Percentiles rank a stretch among this genome's conserved stretches.
phyloP scores from a whole-genome alignment of 768 basidiomycete genomes.

The Coprinellus aureogranulatus region DNA sequence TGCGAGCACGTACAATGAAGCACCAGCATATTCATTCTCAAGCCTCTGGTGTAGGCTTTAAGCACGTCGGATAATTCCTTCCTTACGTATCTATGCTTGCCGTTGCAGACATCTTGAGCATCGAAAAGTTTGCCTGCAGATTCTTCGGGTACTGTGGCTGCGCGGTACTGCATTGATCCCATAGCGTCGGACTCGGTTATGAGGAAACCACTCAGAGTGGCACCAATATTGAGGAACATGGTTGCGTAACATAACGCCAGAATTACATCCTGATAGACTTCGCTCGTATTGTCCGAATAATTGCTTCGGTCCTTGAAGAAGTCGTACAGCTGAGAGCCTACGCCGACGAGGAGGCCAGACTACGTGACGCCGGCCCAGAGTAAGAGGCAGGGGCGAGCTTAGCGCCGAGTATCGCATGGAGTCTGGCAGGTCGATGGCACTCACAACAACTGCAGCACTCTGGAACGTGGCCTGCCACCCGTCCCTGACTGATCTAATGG shows the following conservation, averaged over 20 bases:
- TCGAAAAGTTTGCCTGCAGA: too few species aligned
- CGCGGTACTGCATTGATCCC: background rate
- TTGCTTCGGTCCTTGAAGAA: slow-evolving; percentile 12
- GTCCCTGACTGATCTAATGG: background rate
- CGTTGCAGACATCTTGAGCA: too few species aligned
- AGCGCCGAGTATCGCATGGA: too few species aligned
- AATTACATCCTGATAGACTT: slow-evolving; percentile 1
- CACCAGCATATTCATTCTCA: too few species aligned
- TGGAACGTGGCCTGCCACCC: background rate
- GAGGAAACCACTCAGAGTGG: slow-evolving; percentile 13
- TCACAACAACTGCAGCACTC: background rate
- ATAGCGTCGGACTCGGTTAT: slow-evolving; percentile 12
- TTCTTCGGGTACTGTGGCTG: background rate
- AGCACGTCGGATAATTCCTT: too few species aligned
- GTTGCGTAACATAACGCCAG: slow-evolving; percentile 10
- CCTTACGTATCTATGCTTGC: too few species aligned
- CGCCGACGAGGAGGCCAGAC: slow-evolving; percentile 16
- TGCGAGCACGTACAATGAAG: too few species aligned
- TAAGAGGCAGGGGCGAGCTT: too few species aligned
- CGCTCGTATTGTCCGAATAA: background rate
- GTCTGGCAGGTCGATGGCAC: background rate
- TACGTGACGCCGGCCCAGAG: too few species aligned
- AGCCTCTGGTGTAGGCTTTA: too few species aligned
- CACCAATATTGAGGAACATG: slow-evolving; percentile 13
- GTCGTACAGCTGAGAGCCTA: slow-evolving; percentile 13